Evolutionary conservation across 1,284 basidiomycete species (phyloP), one percentile per base, ranked within the genome.

Genomic region (Cutaneotrichosporon cutaneum): DNA sequence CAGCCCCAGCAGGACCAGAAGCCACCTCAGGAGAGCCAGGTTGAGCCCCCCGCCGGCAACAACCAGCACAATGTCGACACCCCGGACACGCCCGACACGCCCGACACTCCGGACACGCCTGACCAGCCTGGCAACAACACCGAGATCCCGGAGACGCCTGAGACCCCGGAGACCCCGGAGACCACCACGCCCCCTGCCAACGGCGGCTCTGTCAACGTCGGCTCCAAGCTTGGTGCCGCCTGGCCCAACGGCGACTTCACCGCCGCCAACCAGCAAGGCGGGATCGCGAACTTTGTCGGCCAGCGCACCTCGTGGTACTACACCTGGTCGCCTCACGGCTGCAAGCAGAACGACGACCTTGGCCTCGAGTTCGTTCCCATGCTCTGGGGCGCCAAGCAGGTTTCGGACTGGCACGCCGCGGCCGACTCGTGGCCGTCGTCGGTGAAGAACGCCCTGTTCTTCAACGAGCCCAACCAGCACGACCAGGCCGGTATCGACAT

Each of bases 401-500:
- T 71, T 27, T 55, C 55, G 27, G 75, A 76, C 53, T 80, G 72
- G 68, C 64, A 64, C 57, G 58, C 56, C 36, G 66, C 70, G 56
- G 68, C 73, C 54, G 65, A 56, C 54, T 61, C 53, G 44, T 67
- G 85, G 72, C 80, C 56, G 82, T 84, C 61, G 82, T 85, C 66
- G 57, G 83, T 86, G 60, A 80, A 82, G 48, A 76, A 79, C 62
- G 83, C 84, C 56, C 72, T 90, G 44, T 88, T 86, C 63, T 82
- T 85, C 77, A 92, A 91, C 77, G 77, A 78, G 74, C 87, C 87
- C 55, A 85, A 89, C 71, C 83, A 85, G 66, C 63, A 68, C 30
- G 79, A 82, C 18, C 87, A 92, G 77, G 83, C 88, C 65, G 64
- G 68, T 27, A 84, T 83, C 44, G 6, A 62, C 0, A 26, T 39